Evolutionary conservation across 768 basidiomycete species (phyloP), one percentile per base, ranked within the genome.

Genomic region (Boletus rubroflammeus): DNA sequence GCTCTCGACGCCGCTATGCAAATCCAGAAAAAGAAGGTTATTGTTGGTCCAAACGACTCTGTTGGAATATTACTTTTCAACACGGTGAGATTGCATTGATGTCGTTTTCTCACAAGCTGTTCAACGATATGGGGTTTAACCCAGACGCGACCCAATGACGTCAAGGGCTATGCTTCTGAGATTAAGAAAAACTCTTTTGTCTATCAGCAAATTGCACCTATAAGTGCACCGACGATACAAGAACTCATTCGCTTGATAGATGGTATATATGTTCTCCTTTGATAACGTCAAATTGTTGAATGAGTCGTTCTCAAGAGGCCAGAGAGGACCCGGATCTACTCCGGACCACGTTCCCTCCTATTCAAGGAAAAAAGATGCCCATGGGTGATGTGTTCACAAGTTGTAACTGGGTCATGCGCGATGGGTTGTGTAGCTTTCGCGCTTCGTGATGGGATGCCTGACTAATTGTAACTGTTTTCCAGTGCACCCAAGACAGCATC

Each of bases 51-150:
- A 2, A 89, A 85, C 57, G 96, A 98, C 67, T 81, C 83, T 29
- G 85, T 98, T 41, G 97, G 96, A 5, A 87, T 98, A 36, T 66
- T 98, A 60, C 74, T 98, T 10, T 99, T 90, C 74, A 98, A 99
- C 59, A 92, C 93, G 53, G 94, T 95, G 67, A 78, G 86, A 64
- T 48, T 13, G 1, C 2, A 4, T 31, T 5, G 0, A 1, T 14
- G 0, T 34, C 4, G 0, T 38, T 28, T 26, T 25, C 19, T 15
- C 26, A 39, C 3, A 19, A 14, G 9, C 21, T 25, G 36, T 47
- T 53, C 21, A 39, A 56, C 14, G 25, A 23, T 19, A 32, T 26
- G 28, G 10, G 26, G 26, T 32, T 40, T 11, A 14, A 42, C 38
- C 6, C 38, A 70, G 69, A 61, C 69, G 21, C 57, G 64, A 49